These are phyloP conservation scores for Infundibulicybe gibba DNA, from an alignment of 768 basidiomycete genomes.

Conservation along the genomic window DNA sequence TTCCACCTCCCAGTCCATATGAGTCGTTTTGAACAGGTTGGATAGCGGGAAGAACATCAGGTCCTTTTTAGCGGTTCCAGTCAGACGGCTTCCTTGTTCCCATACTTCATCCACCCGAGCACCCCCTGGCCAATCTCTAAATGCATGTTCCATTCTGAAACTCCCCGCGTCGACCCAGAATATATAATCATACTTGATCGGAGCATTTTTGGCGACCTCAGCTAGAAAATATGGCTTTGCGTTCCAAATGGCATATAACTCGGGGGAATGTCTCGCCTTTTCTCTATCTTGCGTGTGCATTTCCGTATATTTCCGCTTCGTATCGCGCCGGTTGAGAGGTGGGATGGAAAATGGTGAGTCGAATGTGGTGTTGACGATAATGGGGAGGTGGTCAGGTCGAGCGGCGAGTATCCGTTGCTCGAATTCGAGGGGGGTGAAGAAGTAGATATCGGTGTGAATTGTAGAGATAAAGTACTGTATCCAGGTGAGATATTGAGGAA, in stretches of 20 bases:
- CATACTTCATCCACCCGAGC: constrained; percentile 36
- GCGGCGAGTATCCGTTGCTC: constrained; percentile 12
- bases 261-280: constrained; percentile 34
- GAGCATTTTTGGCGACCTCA: constrained; percentile 27
- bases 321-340: constrained; percentile 27
- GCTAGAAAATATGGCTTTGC: constrained; percentile 49
- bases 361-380: constrained; percentile 44
- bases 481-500: constrained; percentile 42
- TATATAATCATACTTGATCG: constrained; percentile 42
- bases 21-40: constrained; percentile 24
- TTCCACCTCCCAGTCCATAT: constrained; percentile 36
- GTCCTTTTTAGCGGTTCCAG: constrained; percentile 31
- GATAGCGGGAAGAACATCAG: constrained; percentile 46
- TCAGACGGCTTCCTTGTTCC: constrained; percentile 24
- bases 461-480: constrained; percentile 37
- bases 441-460: constrained; percentile 49
- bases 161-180: constrained; percentile 61
- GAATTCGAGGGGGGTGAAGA: constrained; percentile 43
- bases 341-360: constrained; percentile 43
- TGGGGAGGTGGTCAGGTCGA: constrained; percentile 13
- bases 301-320: constrained; percentile 26
- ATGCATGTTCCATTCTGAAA: constrained; percentile 41
- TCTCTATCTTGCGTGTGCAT: constrained; percentile 48
- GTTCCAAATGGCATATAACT: constrained; percentile 54
- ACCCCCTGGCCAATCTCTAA: constrained; percentile 44